Conservation (phyloP, 371 early-diverging fungal species). For the Apophysomyces sp. region DNA sequence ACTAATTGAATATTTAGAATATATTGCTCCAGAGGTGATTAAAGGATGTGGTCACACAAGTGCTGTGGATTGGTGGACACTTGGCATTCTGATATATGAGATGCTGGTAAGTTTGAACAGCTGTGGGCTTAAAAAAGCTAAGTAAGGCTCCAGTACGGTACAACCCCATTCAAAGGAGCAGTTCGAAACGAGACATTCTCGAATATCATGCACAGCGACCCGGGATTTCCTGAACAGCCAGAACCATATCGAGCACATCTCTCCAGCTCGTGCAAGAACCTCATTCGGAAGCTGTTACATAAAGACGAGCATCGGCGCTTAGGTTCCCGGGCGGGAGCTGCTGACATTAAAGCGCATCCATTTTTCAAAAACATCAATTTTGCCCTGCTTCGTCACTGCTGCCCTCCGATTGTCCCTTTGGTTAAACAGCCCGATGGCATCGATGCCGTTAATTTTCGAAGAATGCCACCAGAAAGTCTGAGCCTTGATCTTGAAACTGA, state of each 20-base stretch:
- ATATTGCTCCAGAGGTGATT: conserved; percentile 96
- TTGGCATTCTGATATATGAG: conserved; percentile 96
- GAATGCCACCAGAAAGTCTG: conserved; percentile 61
- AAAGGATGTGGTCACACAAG: conserved; percentile 91
- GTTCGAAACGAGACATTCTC: conserved; percentile 84
- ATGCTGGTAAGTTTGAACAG: conserved; percentile 73
- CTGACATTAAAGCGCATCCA: conserved; percentile 91
- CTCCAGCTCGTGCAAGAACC: conserved; percentile 62
- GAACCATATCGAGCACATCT: conserved; percentile 27
- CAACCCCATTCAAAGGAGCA: conserved; percentile 93
- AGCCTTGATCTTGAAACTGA: conserved; percentile 64
- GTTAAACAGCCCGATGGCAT: conserved; percentile 53
- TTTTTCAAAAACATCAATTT: conserved; percentile 94
- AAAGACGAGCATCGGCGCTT: conserved; percentile 87
- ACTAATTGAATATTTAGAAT: conserved; percentile 54
- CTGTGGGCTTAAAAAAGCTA: neutral
- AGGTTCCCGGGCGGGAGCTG: conserved; percentile 88
- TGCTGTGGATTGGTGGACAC: conserved; percentile 98
- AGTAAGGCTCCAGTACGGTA: conserved; percentile 61
- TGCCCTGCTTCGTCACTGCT: conserved; percentile 83
- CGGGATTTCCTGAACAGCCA: conserved; percentile 68
- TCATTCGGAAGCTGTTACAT: conserved; percentile 81
- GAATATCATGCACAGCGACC: conserved; percentile 78
- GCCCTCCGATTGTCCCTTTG: conserved; percentile 90
- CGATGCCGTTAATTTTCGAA: conserved; percentile 72